phyloP scores from a whole-genome alignment of 2,329 filamentous ascomycete species.

The Alternaria burnsii region DNA sequence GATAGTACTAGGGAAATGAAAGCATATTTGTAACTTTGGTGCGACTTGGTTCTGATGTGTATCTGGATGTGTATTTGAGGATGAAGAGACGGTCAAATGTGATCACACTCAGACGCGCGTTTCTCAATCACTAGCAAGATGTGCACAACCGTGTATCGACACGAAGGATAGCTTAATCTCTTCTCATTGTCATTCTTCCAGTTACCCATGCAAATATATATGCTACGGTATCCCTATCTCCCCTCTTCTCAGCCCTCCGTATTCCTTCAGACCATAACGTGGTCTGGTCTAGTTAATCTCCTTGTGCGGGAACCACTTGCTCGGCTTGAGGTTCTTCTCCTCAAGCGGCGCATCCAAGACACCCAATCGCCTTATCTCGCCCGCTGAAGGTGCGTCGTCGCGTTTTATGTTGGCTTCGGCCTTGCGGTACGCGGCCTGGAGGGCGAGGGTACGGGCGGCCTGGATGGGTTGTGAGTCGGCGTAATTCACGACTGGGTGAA shows the following conservation, averaged over 20 bases:
- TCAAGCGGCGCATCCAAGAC: conserved; percentile 81
- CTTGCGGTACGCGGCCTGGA: conserved; percentile 87
- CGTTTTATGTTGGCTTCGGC: conserved; percentile 75
- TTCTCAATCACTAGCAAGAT: too few species aligned
- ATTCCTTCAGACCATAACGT: background rate
- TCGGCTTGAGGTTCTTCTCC: conserved; percentile 64
- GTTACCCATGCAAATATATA: too few species aligned
- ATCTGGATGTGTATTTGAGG: too few species aligned
- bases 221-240: too few species aligned
- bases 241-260: background rate
- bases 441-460: conserved; percentile 78
- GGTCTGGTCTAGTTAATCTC: conserved; percentile 43
- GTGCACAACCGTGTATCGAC: accelerated
- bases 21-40: background rate
- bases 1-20: background rate
- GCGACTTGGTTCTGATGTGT: background rate
- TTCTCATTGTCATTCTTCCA: too few species aligned
- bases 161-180: too few species aligned
- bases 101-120: too few species aligned
- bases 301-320: conserved; percentile 55
- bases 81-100: too few species aligned
- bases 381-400: conserved; percentile 82
- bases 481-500: background rate
- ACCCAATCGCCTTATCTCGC: conserved; percentile 87
- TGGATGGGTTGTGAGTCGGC: conserved; percentile 48